A percentile compares a stretch with the other conserved stretches of the same genome.
phyloP scores from a whole-genome alignment of 2,329 filamentous ascomycete species.

The Fusarium virguliforme region DNA sequence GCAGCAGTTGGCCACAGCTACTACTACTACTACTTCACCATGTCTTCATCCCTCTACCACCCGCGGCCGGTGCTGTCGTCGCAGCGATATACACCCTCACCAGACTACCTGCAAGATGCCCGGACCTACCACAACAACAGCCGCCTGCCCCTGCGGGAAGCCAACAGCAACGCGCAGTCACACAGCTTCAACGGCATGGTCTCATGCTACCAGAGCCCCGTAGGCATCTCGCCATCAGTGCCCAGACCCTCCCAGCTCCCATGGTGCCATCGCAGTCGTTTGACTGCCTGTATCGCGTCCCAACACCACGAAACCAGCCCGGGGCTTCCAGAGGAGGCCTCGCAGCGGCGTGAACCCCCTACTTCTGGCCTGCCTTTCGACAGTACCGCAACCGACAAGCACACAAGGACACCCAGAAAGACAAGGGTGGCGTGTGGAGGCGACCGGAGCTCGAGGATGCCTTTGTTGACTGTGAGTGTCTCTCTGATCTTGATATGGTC shows the following conservation, averaged over 20 bases:
- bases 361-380: constrained; percentile 74
- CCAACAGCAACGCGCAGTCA: constrained; percentile 68
- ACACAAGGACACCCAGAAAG: constrained; percentile 73
- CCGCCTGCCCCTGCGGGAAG: constrained; percentile 67
- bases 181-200: constrained; percentile 60
- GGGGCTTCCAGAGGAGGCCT: constrained; percentile 54
- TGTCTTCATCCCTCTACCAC: constrained; percentile 60
- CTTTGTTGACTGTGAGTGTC: constrained; percentile 75
- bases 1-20: constrained; percentile 26
- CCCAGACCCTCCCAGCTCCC: constrained; percentile 67
- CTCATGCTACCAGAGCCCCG: constrained; percentile 63
- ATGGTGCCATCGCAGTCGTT: constrained; percentile 67
- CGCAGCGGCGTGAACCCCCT: constrained; percentile 68
- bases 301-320: constrained; percentile 57
- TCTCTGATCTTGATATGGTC: background rate
- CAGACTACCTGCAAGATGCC: constrained; percentile 64
- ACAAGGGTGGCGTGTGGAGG: constrained; percentile 71
- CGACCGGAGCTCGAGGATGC: constrained; percentile 74
- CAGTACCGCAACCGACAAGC: constrained; percentile 77
- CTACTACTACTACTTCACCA: constrained; percentile 41
- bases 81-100: constrained; percentile 65
- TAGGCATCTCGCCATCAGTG: constrained; percentile 62
- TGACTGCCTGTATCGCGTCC: constrained; percentile 59
- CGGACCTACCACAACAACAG: constrained; percentile 58
- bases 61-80: constrained; percentile 66